phyloP scores from a whole-genome alignment of 306 rosid species.

The Quercus wislizeni region DNA sequence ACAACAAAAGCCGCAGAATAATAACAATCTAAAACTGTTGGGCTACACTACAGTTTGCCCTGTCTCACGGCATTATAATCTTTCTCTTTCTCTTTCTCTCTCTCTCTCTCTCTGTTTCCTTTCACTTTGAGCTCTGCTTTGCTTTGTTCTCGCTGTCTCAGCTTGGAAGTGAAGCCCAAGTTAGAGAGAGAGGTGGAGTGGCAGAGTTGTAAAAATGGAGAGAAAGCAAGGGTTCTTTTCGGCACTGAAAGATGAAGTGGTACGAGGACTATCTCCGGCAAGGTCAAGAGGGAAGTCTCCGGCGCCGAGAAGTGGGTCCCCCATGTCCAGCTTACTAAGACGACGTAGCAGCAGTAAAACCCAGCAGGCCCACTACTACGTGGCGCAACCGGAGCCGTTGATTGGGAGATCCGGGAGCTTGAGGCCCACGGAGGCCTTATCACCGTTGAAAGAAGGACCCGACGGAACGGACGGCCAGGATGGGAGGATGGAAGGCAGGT shows the following conservation, averaged over 20 bases:
- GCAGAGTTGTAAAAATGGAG: conserved; percentile 53
- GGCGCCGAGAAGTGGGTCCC: conserved; percentile 50
- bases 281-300: conserved; percentile 79
- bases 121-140: not conserved
- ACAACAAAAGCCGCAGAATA: not conserved
- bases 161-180: not conserved
- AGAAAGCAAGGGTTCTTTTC: conserved; percentile 87
- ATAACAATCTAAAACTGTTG: not conserved
- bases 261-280: conserved; percentile 80
- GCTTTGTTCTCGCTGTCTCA: conserved; percentile 27
- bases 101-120: conserved; percentile 4
- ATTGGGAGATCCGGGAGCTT: conserved; percentile 86
- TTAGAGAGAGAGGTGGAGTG: not conserved
- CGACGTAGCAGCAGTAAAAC: conserved; percentile 45
- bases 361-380: conserved; percentile 31
- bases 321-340: conserved; percentile 65
- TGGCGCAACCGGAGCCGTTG: conserved; percentile 54
- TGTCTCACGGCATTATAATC: conserved; percentile 43
- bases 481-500: conserved; percentile 69
- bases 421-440: conserved; percentile 79
- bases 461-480: conserved; percentile 68
- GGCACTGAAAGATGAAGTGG: conserved; percentile 77
- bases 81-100: not conserved
- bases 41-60: conserved; percentile 19
- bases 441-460: conserved; percentile 97